Conservation (phyloP, 139 green algal genomes). For the Diplosphaera chodatii region DNA sequence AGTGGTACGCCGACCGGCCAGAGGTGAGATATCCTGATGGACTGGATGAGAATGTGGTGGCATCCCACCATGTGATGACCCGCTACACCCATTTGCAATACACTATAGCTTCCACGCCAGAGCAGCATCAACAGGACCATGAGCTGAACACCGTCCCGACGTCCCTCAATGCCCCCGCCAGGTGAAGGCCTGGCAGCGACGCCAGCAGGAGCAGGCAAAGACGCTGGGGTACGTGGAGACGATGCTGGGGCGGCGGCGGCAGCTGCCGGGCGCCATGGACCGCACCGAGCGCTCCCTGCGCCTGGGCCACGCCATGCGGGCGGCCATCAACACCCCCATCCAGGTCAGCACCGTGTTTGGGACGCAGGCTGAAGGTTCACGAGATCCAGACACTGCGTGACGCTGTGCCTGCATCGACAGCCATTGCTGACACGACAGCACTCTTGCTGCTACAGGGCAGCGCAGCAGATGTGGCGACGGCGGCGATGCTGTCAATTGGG, state of each 20-base stretch:
- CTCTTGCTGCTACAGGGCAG: conserved; percentile 69
- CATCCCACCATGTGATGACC: too few species aligned
- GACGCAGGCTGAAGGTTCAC: too few species aligned
- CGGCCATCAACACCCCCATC: conserved; percentile 98
- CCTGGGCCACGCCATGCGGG: conserved; percentile 56
- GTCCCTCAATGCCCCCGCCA: too few species aligned
- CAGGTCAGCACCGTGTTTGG: conserved; percentile 6
- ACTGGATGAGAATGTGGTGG: too few species aligned
- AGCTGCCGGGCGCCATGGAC: conserved; percentile 61
- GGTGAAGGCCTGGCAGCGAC: conserved; percentile 74
- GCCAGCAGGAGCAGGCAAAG: conserved; percentile 41
- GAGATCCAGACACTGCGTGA: too few species aligned
- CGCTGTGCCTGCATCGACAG: too few species aligned
- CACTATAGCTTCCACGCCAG: too few species aligned
- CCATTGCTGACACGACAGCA: too few species aligned
- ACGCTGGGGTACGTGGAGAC: conserved; percentile 64
- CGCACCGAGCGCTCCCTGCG: conserved; percentile 3
- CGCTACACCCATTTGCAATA: too few species aligned
- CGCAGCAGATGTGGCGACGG: conserved; percentile 88
- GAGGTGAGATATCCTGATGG: too few species aligned
- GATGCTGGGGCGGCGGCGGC: conserved; percentile 75
- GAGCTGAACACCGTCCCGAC: too few species aligned
- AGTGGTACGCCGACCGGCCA: conserved; percentile 73
- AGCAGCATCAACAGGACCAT: too few species aligned
- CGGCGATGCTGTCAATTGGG: conserved; percentile 89